A percentile compares a stretch with the other conserved stretches of the same genome.
Evolutionary conservation across 768 basidiomycete species (phyloP).

Genomic region (Kondoa malvinella): DNA sequence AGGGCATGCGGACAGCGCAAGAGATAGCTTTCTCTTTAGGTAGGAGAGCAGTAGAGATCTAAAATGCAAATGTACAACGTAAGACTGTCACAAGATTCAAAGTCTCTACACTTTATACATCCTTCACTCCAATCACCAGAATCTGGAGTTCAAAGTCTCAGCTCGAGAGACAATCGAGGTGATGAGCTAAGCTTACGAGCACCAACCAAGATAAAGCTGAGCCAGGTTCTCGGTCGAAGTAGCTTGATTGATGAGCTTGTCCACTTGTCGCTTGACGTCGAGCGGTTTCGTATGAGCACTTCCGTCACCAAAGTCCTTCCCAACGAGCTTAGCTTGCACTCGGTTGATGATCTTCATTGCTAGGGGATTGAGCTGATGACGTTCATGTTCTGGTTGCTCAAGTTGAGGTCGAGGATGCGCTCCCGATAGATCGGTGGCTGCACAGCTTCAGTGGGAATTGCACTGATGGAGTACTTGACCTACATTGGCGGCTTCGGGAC

Average conservation of each 20-base stretch:
- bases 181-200: not conserved
- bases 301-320: conserved; percentile 16
- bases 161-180: not conserved
- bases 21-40: conserved; percentile 71
- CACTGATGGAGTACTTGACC: conserved; percentile 9
- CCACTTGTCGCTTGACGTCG: conserved; percentile 9
- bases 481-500: conserved; percentile 10
- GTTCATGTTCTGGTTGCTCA: conserved; percentile 9
- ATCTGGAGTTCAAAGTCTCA: not conserved
- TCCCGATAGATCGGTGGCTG: not conserved
- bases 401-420: not conserved
- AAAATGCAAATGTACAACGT: not conserved
- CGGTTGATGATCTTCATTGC: conserved; percentile 22
- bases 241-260: not conserved
- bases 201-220: conserved; percentile 2
- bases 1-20: conserved; percentile 48
- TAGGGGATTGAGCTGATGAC: conserved; percentile 10
- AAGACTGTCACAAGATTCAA: not conserved
- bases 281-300: conserved; percentile 4
- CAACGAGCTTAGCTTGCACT: conserved; percentile 23
- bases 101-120: not conserved
- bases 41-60: conserved; percentile 48
- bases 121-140: not conserved
- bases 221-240: not conserved
- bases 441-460: not conserved